Conservation (phyloP, 2,329 filamentous ascomycete genomes). For the Exophiala viscosa region DNA sequence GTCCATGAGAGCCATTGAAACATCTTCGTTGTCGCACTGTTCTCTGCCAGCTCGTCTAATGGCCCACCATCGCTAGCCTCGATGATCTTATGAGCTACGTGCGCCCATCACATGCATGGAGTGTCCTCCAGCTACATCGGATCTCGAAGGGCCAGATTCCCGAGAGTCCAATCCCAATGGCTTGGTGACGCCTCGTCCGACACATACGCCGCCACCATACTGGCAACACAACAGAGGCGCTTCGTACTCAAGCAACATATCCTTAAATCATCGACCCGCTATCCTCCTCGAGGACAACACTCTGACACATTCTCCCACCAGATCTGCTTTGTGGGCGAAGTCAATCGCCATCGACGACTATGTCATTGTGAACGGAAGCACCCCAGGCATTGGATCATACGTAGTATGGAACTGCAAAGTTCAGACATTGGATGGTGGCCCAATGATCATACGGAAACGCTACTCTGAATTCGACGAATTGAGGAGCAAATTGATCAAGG, state of each 20-base stretch:
- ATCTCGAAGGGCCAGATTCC: constrained; percentile 8
- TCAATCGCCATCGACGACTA: constrained; percentile 61
- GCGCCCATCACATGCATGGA: constrained; percentile 20
- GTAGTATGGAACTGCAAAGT: constrained; percentile 92
- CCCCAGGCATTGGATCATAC: constrained; percentile 69
- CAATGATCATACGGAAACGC: constrained; percentile 58
- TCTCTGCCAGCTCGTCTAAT: background rate
- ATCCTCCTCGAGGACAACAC: constrained; percentile 65
- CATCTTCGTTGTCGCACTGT: background rate
- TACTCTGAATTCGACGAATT: constrained; percentile 94
- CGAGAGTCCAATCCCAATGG: background rate
- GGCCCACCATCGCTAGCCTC: too few relatives aligned
- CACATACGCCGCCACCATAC: constrained; percentile 37
- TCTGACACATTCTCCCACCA: constrained; percentile 49
- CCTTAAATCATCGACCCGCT: constrained; percentile 39
- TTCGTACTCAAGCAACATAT: constrained; percentile 41
- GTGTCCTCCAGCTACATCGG: constrained; percentile 4
- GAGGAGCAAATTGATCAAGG: constrained; percentile 65
- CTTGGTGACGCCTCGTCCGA: background rate
- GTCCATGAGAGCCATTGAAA: background rate
- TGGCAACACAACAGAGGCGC: constrained; percentile 43
- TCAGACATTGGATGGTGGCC: constrained; percentile 68
- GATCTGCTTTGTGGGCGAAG: constrained; percentile 59
- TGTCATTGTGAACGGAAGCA: constrained; percentile 54
- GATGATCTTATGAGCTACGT: background rate